A percentile compares a stretch with the other conserved stretches of the same genome.
These are phyloP conservation scores for Pseudogymnoascus sp. DNA, from an alignment of 2,329 filamentous ascomycete species.

Conservation along the genomic window DNA sequence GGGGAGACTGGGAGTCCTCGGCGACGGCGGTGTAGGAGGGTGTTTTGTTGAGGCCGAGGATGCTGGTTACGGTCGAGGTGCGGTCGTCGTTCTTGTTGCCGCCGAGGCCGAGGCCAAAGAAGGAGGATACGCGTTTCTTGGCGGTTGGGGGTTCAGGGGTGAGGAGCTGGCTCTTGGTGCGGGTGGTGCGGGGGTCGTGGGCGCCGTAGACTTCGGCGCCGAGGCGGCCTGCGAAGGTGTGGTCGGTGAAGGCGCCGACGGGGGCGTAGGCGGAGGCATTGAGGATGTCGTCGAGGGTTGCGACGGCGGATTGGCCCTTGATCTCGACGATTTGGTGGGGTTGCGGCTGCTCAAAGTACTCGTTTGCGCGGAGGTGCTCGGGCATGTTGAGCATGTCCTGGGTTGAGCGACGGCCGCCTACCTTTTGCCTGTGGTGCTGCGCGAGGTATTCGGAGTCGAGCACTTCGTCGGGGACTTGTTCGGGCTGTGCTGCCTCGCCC, in stretches of 20 bases:
- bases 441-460: conserved; percentile 26
- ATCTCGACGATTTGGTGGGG: conserved; percentile 44
- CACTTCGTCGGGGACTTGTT: conserved; percentile 19
- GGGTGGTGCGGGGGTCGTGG: conserved; percentile 38
- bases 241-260: conserved; percentile 85
- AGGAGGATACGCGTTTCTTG: conserved; percentile 38
- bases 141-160: conserved; percentile 20
- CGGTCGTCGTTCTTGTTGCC: conserved; percentile 15
- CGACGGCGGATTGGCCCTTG: conserved; percentile 75
- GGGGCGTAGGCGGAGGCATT: conserved; percentile 83
- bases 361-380: conserved; percentile 79
- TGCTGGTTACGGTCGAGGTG: conserved; percentile 20
- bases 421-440: conserved; percentile 25
- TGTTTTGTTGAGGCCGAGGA: conserved; percentile 18
- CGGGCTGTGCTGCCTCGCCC: conserved; percentile 17
- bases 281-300: conserved; percentile 82
- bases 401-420: conserved; percentile 24
- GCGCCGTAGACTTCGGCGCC: conserved; percentile 60
- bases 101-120: conserved; percentile 36
- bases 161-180: conserved; percentile 33
- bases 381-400: conserved; percentile 51
- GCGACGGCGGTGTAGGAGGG: conserved; percentile 9
- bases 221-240: conserved; percentile 69
- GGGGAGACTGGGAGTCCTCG: background rate
- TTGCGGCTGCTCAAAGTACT: conserved; percentile 73